These are phyloP conservation scores for Mortierella sp. DNA, from an alignment of 371 early-diverging fungal genomes.

Conservation along the genomic window DNA sequence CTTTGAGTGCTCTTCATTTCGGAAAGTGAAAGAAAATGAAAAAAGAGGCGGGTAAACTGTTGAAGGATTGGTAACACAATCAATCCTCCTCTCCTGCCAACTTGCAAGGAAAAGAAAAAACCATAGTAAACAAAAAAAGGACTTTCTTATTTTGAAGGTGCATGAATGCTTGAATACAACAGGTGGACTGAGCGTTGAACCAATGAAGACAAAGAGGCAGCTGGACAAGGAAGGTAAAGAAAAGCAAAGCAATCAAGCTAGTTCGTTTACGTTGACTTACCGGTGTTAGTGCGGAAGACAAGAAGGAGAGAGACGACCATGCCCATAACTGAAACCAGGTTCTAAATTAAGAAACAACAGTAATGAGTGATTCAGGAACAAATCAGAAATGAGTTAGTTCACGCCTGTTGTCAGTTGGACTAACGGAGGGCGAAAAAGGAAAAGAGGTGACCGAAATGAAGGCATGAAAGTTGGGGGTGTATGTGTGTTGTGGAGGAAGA, in stretches of 20 bases:
- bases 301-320: slow-evolving; percentile 76
- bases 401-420: background rate
- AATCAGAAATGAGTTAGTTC: background rate
- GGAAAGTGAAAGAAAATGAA: background rate
- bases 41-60: background rate
- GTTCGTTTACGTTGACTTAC: slow-evolving; percentile 18
- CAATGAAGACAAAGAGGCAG: background rate
- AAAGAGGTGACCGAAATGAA: background rate
- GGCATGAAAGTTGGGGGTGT: no score
- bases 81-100: background rate
- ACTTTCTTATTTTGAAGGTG: background rate
- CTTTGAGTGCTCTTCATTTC: background rate
- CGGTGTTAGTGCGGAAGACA: slow-evolving; percentile 85
- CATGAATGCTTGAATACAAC: slow-evolving; percentile 1
- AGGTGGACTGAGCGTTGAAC: background rate
- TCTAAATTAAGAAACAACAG: background rate
- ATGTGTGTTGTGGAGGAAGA: no score
- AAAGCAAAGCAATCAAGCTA: no score
- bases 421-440: background rate
- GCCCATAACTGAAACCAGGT: slow-evolving; percentile 66
- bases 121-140: background rate
- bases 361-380: background rate
- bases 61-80: background rate
- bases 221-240: background rate
- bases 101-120: background rate